phyloP scores from a whole-genome alignment of 225 moss, liverwort and hornwort genomes.

The Ulota crispa region DNA sequence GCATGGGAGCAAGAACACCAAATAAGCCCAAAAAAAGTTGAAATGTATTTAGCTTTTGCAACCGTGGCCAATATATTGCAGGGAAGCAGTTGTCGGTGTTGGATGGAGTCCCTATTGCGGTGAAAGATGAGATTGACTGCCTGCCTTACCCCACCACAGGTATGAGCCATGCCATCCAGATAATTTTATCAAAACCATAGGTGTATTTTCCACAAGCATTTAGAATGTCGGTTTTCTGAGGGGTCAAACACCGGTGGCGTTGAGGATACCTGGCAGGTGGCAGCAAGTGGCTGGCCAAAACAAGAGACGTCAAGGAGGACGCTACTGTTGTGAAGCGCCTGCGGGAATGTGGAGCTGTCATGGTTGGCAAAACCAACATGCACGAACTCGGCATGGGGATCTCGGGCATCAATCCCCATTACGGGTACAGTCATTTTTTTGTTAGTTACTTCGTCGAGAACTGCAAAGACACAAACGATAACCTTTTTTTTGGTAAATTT shows the following conservation, averaged over 20 bases:
- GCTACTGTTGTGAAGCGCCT: slow-evolving; percentile 67
- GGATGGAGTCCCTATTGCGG: slow-evolving; percentile 77
- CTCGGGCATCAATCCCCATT: slow-evolving; percentile 79
- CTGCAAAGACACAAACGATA: not conserved
- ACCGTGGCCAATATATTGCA: slow-evolving; percentile 19
- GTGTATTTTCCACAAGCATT: not conserved
- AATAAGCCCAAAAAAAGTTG: not conserved
- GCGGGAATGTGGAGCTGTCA: slow-evolving; percentile 72
- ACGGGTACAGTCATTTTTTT: slow-evolving; percentile 46
- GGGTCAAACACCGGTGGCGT: not conserved
- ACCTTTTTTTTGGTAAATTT: no score
- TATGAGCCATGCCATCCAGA: slow-evolving; percentile 1
- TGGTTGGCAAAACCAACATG: slow-evolving; percentile 91
- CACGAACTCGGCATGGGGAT: slow-evolving; percentile 84
- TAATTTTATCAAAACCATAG: not conserved
- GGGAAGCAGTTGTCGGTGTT: slow-evolving; percentile 67
- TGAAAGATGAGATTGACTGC: slow-evolving; percentile 94
- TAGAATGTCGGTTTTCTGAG: not conserved
- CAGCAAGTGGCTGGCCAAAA: slow-evolving; percentile 63
- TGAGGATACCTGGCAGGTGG: slow-evolving; percentile 51
- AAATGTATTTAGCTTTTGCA: not conserved
- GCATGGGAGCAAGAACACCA: not conserved
- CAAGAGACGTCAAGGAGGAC: slow-evolving; percentile 61
- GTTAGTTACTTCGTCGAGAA: not conserved
- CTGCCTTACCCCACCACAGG: slow-evolving; percentile 83